Base-by-base conservation (phyloP, 2,329 filamentous ascomycete species). In the Chalara sp. region DNA sequence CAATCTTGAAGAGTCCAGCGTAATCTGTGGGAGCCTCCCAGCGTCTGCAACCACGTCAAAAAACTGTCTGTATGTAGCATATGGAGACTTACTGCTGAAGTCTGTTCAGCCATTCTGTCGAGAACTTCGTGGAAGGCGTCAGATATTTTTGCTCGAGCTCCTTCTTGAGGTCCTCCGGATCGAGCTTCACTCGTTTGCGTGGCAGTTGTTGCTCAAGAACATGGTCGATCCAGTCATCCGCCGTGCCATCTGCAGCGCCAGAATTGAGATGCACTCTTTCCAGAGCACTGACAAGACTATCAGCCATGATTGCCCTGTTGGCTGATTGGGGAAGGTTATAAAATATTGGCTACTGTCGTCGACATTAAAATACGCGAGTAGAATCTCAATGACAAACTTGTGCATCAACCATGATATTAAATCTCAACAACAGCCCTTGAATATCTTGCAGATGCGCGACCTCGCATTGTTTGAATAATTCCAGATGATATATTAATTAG, bases 1-100 rank as follows among this genome's bases (percentile, higher is more conserved):
- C 89, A 49, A 97, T 78, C 56, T 85, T 81, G 69, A 95, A 96
- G 13, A 97, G 78, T 51, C 89, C 83, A n/a, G 83, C 80, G 65
- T 91, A 87, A 62, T 96, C 86, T 37, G 83, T 79, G 4, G 88
- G 81, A 51, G 83, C 78, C 56, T 96, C 88, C 93, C 92, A 99
- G 66, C 83, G 74, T 59, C 76, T 77, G 45, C 57, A 51, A 44
- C 33, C 55, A 48, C 54, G 54, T 39, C 41, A 21, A 21, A 39
- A 30, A 11, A 28, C 6, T 48, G n/a, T 47, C 4, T n/a, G 11
- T 5, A 29, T 40, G 13, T 13, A 8, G 42, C 37, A 29, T 21
- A 5, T 10, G 33, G n/a, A 31, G 29, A 60, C 70, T 52, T 68
- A 82, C 76, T 92, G 89, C 70, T 99, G 93, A 42, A 97, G 71